These are phyloP conservation scores for Pholiota microspora DNA, from an alignment of 768 basidiomycete genomes.

Conservation along the genomic window DNA sequence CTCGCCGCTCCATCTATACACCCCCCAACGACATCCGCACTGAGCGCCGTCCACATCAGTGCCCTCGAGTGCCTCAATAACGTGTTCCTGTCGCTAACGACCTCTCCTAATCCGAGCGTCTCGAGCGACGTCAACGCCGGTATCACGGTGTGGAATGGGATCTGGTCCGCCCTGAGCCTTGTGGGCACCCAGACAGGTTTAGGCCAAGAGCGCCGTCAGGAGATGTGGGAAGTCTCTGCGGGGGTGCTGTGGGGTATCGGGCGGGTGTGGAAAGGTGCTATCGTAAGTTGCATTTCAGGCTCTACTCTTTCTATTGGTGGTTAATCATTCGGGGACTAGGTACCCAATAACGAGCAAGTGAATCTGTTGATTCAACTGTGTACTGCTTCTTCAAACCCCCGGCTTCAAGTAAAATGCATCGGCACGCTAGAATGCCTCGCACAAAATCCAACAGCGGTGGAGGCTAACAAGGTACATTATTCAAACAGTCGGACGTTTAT, in stretches of 20 bases:
- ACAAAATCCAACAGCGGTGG: conserved; percentile 58
- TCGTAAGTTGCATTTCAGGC: conserved; percentile 44
- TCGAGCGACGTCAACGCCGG: conserved; percentile 49
- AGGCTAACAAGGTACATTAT: conserved; percentile 56
- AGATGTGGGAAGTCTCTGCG: conserved; percentile 76
- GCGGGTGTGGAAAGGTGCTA: conserved; percentile 63
- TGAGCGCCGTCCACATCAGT: conserved; percentile 80
- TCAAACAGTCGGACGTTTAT: neutral
- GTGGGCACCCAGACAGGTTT: conserved; percentile 58
- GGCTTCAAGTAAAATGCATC: conserved; percentile 71
- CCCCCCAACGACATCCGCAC: conserved; percentile 84
- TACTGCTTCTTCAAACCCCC: conserved; percentile 49
- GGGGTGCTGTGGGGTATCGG: conserved; percentile 91
- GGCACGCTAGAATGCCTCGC: conserved; percentile 87
- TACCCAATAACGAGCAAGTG: conserved; percentile 59
- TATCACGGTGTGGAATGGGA: conserved; percentile 54
- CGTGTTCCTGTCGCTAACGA: conserved; percentile 72
- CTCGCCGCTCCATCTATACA: conserved; percentile 66
- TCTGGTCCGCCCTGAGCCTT: conserved; percentile 61
- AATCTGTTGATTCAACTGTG: conserved; percentile 66
- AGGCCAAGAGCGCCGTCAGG: conserved; percentile 67
- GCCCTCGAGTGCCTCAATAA: conserved; percentile 92
- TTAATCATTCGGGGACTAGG: conserved; percentile 30
- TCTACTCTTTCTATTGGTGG: neutral
- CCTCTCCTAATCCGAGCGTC: conserved; percentile 39